Percentiles rank a stretch among this genome's conserved stretches.
These are phyloP conservation scores for Solanum peruvianum DNA, from an alignment of 257 asterid species.

Conservation along the genomic window DNA sequence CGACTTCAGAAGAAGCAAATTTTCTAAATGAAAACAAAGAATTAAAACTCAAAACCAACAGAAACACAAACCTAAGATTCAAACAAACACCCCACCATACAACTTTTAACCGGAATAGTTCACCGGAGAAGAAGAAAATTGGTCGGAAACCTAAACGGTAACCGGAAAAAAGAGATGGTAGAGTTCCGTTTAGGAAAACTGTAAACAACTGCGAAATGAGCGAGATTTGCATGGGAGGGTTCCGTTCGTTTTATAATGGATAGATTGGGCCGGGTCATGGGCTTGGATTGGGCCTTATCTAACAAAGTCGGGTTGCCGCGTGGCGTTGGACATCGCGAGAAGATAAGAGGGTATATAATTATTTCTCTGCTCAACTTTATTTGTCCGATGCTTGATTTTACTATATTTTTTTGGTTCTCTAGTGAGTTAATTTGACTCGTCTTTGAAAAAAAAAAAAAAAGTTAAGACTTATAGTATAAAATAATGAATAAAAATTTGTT, in stretches of 20 bases:
- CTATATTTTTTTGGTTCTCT: too few relatives aligned
- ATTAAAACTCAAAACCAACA: neutral
- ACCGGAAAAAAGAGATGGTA: neutral
- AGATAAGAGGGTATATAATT: neutral
- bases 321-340: neutral
- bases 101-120: conserved; percentile 4
- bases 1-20: conserved; percentile 71
- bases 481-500: rapidly evolving
- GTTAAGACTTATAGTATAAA: rapidly evolving
- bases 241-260: conserved; percentile 38
- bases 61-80: conserved; percentile 16
- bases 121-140: neutral
- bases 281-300: conserved; percentile 2
- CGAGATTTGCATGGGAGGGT: conserved; percentile 62
- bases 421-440: too few relatives aligned
- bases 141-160: conserved; percentile 9
- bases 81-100: conserved; percentile 51
- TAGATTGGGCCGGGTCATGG: conserved; percentile 8
- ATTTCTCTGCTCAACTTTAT: neutral
- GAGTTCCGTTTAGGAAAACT: conserved; percentile 1
- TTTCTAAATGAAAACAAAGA: neutral
- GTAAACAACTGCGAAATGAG: conserved; percentile 33
- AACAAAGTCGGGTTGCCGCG: conserved; percentile 28
- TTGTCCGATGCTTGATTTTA: too few relatives aligned
- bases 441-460: too few relatives aligned